Base-by-base conservation (phyloP, 306 rosid genomes). In the Sechiopsis laciniata region DNA sequence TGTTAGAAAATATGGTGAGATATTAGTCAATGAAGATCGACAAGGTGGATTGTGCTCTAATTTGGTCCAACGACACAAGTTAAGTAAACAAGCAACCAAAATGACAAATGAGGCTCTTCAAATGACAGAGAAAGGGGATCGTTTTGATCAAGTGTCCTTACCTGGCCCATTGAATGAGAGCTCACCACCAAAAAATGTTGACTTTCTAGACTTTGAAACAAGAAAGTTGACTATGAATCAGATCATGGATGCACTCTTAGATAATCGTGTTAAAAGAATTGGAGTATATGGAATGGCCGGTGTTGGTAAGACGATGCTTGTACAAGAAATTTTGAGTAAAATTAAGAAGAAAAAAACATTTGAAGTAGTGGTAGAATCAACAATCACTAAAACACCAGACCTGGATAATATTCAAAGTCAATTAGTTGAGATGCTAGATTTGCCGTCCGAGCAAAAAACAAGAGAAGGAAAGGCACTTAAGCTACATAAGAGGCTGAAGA, bases 241-340 rank as follows among this genome's bases (percentile, higher is more conserved):
- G 4, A 52, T 74, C 9, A 32, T 74, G 64, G 50, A 74, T 6
- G 72, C 56, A 32, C 13, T 79, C 19, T 3, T 0, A 8, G 12
- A 20, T 2, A 2, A 24, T 22, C n/a, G 13, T 20, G 20, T 48
- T 7, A 6, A 68, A 22, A 37, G 0, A 24, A 69, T 75, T 68
- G 75, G 78, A 53, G 57, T 79, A n/a, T 58, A 16, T 4, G 24
- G 82, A 6, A 64, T 72, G 69, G 69, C 69, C 0, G 81, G 81
- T 2, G 55, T 74, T 10, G 78, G 82, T 1, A 79, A 71, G 59
- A 79, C 83, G 9, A 75, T 74, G 67, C 72, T 79, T 17, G 73
- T 12, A 0, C 53, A 75, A 13, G 45, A 79, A 61, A 48, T 79
- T n/a, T 10, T 4, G 2, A 60, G 37, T 17, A 45, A 40, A 69